phyloP scores from a whole-genome alignment of 2,329 filamentous ascomycete genomes.

The Pseudocercospora pini-densiflorae region DNA sequence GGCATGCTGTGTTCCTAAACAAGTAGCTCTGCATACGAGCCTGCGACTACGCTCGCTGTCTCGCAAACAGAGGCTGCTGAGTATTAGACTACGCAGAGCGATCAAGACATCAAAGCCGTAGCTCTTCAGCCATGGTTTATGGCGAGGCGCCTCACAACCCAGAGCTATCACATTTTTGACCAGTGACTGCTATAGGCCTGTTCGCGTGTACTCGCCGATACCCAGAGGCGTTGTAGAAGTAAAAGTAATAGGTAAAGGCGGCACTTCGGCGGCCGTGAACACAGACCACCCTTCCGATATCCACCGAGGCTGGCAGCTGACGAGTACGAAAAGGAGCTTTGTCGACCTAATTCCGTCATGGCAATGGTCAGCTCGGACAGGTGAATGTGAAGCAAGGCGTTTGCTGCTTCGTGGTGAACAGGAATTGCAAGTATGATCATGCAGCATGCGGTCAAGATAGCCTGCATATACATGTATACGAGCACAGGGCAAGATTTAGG shows the following conservation, averaged over 20 bases:
- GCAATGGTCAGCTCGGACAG: neutral
- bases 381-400: neutral
- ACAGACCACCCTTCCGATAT: neutral
- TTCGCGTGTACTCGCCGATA: neutral
- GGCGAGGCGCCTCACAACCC: neutral
- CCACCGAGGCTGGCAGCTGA: slow-evolving; percentile 4
- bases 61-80: no score
- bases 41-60: no score
- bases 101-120: no score
- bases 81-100: no score
- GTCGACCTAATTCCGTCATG: neutral
- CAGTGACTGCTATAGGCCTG: neutral
- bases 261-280: neutral
- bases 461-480: neutral
- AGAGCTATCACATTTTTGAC: neutral
- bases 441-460: neutral
- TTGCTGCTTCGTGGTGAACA: neutral
- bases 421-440: neutral
- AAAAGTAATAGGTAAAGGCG: neutral
- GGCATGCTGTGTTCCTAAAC: no score
- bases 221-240: neutral
- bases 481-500: neutral
- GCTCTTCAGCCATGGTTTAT: no score
- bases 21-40: no score
- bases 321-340: neutral